These are phyloP conservation scores for Penicillium pulvis DNA, from an alignment of 495 filamentous ascomycete species.

Conservation along the genomic window DNA sequence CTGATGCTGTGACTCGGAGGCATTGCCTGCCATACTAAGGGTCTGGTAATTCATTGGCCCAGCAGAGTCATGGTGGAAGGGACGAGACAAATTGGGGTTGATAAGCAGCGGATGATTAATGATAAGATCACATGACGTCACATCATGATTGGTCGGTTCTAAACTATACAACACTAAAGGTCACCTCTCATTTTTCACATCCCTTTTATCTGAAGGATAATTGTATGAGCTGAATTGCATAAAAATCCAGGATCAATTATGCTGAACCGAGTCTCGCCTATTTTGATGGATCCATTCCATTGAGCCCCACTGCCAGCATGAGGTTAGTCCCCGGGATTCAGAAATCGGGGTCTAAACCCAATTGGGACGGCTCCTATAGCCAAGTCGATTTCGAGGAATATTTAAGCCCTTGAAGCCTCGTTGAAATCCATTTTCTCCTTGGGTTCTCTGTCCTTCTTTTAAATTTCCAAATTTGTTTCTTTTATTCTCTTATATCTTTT, in stretches of 20 bases:
- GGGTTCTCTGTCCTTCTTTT: background rate
- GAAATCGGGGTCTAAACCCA: conserved; percentile 14
- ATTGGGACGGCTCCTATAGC: conserved; percentile 1
- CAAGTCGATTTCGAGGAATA: background rate
- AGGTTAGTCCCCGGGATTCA: conserved; percentile 4
- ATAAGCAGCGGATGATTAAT: conserved; percentile 17
- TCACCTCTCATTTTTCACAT: too few species aligned
- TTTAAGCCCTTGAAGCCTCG: background rate
- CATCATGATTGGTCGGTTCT: background rate
- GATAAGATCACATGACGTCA: conserved; percentile 34
- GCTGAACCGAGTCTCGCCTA: background rate
- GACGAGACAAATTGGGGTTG: conserved; percentile 11
- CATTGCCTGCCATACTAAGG: conserved; percentile 37
- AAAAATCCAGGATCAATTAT: too few species aligned
- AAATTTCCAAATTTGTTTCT: background rate
- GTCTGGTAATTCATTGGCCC: conserved; percentile 43
- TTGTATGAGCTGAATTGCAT: too few species aligned
- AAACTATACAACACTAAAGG: background rate
- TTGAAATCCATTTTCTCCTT: background rate
- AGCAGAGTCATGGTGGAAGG: conserved; percentile 8
- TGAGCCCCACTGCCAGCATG: conserved; percentile 5
- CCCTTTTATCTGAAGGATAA: too few species aligned
- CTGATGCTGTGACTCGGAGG: conserved; percentile 16
- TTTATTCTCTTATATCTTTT: background rate
- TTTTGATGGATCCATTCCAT: background rate